Evolutionary conservation across 306 rosid species (phyloP).

Genomic region (Acacia crassicarpa): DNA sequence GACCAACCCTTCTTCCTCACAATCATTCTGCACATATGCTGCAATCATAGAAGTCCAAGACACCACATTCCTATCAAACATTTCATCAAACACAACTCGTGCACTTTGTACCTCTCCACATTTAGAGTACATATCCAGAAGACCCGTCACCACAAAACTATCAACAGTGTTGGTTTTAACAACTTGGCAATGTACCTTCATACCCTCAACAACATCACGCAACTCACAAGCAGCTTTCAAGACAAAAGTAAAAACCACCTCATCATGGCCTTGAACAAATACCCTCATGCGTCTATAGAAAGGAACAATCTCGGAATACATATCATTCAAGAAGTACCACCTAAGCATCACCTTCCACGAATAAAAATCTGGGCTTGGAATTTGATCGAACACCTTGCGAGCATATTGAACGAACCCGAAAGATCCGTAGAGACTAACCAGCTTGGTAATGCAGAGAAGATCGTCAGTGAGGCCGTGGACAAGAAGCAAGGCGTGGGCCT

Average conservation of each 20-base stretch:
- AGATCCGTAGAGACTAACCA: slow-evolving; percentile 60
- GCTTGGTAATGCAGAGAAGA: slow-evolving; percentile 43
- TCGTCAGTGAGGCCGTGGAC: slow-evolving; percentile 44
- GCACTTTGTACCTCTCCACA: slow-evolving; percentile 45
- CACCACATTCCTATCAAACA: slow-evolving; percentile 52
- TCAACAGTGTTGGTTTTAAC: slow-evolving; percentile 50
- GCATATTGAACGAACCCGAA: slow-evolving; percentile 52
- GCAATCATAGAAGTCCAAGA: slow-evolving; percentile 80
- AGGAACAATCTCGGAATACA: slow-evolving; percentile 41
- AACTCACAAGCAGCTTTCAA: slow-evolving; percentile 60
- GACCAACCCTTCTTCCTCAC: slow-evolving; percentile 51
- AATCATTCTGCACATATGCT: slow-evolving; percentile 73
- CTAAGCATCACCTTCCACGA: slow-evolving; percentile 72
- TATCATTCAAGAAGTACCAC: slow-evolving; percentile 62
- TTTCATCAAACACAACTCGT: slow-evolving; percentile 49
- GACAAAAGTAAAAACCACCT: slow-evolving; percentile 50
- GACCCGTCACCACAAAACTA: slow-evolving; percentile 51
- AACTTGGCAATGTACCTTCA: slow-evolving; percentile 56
- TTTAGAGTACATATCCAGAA: slow-evolving; percentile 59
- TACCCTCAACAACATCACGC: slow-evolving; percentile 46
- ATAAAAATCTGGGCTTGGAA: slow-evolving; percentile 51
- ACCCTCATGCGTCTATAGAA: slow-evolving; percentile 44
- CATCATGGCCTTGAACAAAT: slow-evolving; percentile 40
- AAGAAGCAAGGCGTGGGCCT: slow-evolving; percentile 55
- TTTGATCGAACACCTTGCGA: slow-evolving; percentile 60